A percentile compares a stretch with the other conserved stretches of the same genome.
Conservation (phyloP, 2,329 filamentous ascomycete species). For the Dothideomycetes sp. region DNA sequence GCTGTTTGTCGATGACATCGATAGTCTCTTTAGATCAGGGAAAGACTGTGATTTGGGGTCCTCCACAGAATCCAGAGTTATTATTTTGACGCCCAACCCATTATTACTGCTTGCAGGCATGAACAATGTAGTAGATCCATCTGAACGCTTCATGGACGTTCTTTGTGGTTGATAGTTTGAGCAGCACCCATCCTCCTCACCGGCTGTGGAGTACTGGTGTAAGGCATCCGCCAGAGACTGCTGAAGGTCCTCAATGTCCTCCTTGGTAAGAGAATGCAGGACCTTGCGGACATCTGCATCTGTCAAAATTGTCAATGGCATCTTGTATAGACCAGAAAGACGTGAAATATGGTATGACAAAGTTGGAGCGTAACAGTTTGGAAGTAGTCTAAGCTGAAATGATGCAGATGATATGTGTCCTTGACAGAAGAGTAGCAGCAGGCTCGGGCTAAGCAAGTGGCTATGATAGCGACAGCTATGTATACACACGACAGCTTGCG, state of each 20-base stretch:
- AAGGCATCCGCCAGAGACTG: constrained; percentile 48
- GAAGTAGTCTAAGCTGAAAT: no score
- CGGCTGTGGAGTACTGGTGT: constrained; percentile 54
- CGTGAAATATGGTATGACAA: neutral
- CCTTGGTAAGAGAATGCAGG: constrained; percentile 43
- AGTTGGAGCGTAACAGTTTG: no score
- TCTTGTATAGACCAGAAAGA: constrained; percentile 22
- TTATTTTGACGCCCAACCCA: constrained; percentile 54
- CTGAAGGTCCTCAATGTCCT: constrained; percentile 48
- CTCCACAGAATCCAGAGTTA: constrained; percentile 36
- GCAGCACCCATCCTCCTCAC: constrained; percentile 45
- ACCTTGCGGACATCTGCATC: constrained; percentile 44
- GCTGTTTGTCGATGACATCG: constrained; percentile 4
- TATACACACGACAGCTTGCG: no score
- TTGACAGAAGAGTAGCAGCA: neutral
- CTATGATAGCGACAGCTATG: neutral
- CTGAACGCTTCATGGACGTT: constrained; percentile 47
- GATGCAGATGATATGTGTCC: neutral
- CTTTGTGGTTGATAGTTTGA: constrained; percentile 51
- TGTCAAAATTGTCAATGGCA: constrained; percentile 51
- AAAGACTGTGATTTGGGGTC: constrained; percentile 6
- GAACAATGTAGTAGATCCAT: constrained; percentile 54
- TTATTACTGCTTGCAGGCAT: constrained; percentile 54
- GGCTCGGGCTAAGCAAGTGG: neutral
- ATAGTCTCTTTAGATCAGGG: constrained; percentile 16